These are phyloP conservation scores for Erythrophleum fordii DNA, from an alignment of 306 rosid genomes.

Conservation along the genomic window DNA sequence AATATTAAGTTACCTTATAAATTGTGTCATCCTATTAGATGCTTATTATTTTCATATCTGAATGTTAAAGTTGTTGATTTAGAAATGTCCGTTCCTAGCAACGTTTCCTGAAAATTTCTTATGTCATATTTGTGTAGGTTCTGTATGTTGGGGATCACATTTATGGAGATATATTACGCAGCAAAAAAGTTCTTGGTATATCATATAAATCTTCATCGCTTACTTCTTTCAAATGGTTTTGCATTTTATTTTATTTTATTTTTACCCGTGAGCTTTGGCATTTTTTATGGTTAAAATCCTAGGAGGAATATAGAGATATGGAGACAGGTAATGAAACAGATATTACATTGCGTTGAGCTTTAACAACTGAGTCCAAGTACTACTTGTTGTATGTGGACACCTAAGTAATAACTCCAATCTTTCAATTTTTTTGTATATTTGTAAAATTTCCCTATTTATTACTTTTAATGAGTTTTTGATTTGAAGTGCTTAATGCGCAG, in stretches of 20 bases:
- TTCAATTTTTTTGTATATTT: constrained; percentile 14
- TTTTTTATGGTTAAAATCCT: constrained; percentile 9
- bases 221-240: neutral
- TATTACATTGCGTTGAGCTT: neutral
- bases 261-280: neutral
- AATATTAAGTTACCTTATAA: neutral
- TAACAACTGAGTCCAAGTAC: constrained; percentile 1
- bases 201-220: constrained; percentile 37
- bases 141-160: constrained; percentile 98
- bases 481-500: constrained; percentile 49
- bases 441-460: constrained; percentile 9
- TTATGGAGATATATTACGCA: constrained; percentile 94
- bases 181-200: constrained; percentile 97
- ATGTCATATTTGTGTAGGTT: constrained; percentile 62
- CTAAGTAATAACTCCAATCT: constrained; percentile 1
- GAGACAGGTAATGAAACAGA: constrained; percentile 15
- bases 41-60: constrained; percentile 10
- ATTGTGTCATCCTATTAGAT: neutral
- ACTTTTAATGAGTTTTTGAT: constrained; percentile 27
- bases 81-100: constrained; percentile 23
- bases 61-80: constrained; percentile 10
- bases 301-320: neutral
- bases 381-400: neutral
- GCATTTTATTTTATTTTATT: constrained; percentile 1
- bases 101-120: constrained; percentile 16